These are phyloP conservation scores for Annulohypoxylon truncatum DNA, from an alignment of 2,329 filamentous ascomycete genomes.

Conservation along the genomic window DNA sequence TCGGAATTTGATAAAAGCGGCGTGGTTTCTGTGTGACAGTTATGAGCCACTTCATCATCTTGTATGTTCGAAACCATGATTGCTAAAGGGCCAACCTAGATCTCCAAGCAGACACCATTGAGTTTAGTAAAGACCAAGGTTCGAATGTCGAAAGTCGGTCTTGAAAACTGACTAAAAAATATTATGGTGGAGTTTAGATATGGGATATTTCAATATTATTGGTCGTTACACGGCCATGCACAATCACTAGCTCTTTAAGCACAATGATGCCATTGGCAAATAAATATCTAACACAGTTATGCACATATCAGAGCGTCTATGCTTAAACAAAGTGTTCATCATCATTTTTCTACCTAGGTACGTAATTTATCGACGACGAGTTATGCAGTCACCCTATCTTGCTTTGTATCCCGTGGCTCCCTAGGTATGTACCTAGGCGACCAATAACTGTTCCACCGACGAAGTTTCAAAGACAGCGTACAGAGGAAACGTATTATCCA, in stretches of 20 bases:
- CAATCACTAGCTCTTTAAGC: not conserved
- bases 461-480: too few species aligned
- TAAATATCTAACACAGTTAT: not conserved
- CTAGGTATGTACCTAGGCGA: too few species aligned
- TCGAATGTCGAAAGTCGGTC: not conserved
- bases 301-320: not conserved
- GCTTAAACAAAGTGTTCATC: not conserved
- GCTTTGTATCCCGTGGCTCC: too few species aligned
- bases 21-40: constrained; percentile 33
- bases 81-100: not conserved
- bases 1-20: constrained; percentile 37
- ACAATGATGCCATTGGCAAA: not conserved
- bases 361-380: too few species aligned
- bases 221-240: not conserved
- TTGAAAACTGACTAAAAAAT: not conserved
- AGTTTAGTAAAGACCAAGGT: not conserved
- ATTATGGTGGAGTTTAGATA: constrained; percentile 2
- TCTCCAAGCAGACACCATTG: not conserved
- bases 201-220: not conserved
- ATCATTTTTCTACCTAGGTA: not conserved
- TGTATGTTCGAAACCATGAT: constrained; percentile 18
- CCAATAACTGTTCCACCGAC: too few species aligned
- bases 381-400: too few species aligned
- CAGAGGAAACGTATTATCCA: too few species aligned
- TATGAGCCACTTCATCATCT: constrained; percentile 14